Evolutionary conservation across 805 yeast genomes (phyloP), one percentile per base, ranked within the genome.

Genomic region (Yamadazyma kitorensis): DNA sequence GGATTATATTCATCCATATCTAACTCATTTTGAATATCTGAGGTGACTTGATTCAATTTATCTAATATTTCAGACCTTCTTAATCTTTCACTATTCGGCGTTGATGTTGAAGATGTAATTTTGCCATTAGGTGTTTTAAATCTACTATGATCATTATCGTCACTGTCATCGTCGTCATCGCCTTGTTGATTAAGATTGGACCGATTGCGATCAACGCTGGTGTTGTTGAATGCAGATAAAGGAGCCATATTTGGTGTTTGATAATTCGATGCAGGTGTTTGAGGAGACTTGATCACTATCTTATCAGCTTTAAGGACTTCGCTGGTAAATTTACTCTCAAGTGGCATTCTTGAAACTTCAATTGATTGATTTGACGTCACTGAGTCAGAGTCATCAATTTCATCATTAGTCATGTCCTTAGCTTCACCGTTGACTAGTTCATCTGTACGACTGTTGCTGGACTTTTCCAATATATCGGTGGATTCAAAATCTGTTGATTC

Each of bases 31-130:
- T 59, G 57, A 10, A 63, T 59, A 35, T 61, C 68, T 10, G 58
- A 51, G 1, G 72, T 65, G 10, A 65, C 64, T 34, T 61, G 57
- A n/a, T 59, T 55, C 18, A 66, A 51, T 17, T 63, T 47, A 33
- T 64, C 69, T 25, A 66, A 51, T 23, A 65, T 60, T 22, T 58
- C 55, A 5, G 68, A 59, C 20, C 71, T 37, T 33, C 69, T 52
- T 15, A 65, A 43, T 10, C 44, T 36, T 27, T 43, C 48, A 12
- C 45, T 40, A 18, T 33, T 31, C 4, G 45, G 44, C 3, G 48
- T 43, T 14, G 36, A 27, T 3, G 26, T 24, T 6, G 28, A 10
- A 3, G 39, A 30, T 9, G 11, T 12, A 10, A 26, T 13, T 23
- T 26, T 33, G 3, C 23, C 26, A 25, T 11, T 26, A n/a, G 39